phyloP scores from a whole-genome alignment of 208 protist species.

The Wallacemonas collosoma region DNA sequence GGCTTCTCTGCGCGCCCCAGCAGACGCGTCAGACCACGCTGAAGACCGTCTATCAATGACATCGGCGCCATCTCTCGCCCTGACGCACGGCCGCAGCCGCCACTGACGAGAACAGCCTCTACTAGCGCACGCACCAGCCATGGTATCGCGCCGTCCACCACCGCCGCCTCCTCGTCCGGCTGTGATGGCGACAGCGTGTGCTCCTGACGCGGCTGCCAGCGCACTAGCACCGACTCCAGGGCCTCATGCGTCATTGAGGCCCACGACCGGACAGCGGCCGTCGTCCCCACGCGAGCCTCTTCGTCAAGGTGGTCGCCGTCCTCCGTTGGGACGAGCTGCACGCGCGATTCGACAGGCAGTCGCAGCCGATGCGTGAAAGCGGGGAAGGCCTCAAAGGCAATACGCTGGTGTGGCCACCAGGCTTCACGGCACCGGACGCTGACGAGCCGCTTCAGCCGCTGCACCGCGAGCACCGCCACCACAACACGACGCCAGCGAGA shows the following conservation, averaged over 20 bases:
- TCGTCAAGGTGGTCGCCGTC: background rate
- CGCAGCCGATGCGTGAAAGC: constrained; percentile 27
- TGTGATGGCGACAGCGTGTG: background rate
- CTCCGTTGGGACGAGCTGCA: constrained; percentile 2
- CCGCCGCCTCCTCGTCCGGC: background rate
- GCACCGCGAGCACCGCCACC: constrained; percentile 38
- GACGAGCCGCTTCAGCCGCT: constrained; percentile 25
- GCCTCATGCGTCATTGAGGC: background rate
- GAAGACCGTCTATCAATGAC: background rate
- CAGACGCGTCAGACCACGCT: background rate
- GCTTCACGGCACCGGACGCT: background rate
- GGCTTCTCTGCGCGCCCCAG: background rate
- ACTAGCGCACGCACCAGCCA: constrained; percentile 4
- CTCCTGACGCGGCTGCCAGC: background rate
- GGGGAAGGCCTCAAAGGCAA: constrained; percentile 16
- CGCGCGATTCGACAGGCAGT: constrained; percentile 28
- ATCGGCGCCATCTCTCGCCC: background rate
- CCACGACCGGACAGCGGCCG: too few relatives aligned
- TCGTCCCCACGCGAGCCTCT: background rate
- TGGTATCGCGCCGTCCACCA: background rate
- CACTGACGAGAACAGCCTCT: background rate
- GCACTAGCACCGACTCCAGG: background rate
- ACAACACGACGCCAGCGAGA: constrained; percentile 32
- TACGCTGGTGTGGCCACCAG: constrained; percentile 13
- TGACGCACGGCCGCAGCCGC: background rate